Conservation (phyloP, 139 green algal genomes). For the Eudorina sp. region DNA sequence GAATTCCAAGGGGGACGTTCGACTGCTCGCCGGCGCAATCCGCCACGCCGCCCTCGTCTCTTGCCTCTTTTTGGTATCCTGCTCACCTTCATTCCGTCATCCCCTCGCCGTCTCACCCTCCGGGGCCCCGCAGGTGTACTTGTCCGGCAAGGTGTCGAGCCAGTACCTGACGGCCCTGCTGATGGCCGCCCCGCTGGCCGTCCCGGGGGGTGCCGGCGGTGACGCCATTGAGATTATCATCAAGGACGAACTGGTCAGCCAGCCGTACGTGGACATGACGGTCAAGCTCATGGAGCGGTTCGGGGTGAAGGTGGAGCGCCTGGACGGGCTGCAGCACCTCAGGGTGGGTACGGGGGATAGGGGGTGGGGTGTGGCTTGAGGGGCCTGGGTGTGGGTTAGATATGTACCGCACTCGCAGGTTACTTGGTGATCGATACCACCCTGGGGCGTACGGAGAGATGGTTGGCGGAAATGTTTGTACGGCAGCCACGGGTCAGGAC, state of each 20-base stretch:
- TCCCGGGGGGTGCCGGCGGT: conserved; percentile 71
- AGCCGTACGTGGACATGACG: conserved; percentile 99
- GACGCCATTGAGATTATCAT: conserved; percentile 84
- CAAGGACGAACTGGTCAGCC: conserved; percentile 92
- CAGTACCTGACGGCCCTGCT: conserved; percentile 98
- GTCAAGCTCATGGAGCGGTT: conserved; percentile 97
- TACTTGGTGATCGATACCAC: too few species aligned
- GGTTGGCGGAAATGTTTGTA: too few species aligned
- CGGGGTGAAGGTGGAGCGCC: conserved; percentile 83
- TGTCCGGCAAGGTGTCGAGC: conserved; percentile 84
- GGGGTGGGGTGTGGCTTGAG: too few species aligned
- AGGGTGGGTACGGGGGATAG: conserved; percentile 43
- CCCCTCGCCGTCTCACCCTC: neutral
- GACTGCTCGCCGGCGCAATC: too few species aligned
- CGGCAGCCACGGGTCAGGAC: too few species aligned
- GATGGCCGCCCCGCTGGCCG: conserved; percentile 94
- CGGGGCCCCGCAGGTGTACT: conserved; percentile 66
- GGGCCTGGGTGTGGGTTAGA: too few species aligned
- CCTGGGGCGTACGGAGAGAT: too few species aligned
- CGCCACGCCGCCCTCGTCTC: too few species aligned
- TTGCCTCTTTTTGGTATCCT: too few species aligned
- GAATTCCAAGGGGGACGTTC: too few species aligned
- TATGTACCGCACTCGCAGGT: too few species aligned
- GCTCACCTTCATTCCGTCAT: neutral
- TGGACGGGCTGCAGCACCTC: conserved; percentile 89